Evolutionary conservation across 2,329 filamentous ascomycete species (phyloP).

Genomic region (Epichloe brachyelytri): DNA sequence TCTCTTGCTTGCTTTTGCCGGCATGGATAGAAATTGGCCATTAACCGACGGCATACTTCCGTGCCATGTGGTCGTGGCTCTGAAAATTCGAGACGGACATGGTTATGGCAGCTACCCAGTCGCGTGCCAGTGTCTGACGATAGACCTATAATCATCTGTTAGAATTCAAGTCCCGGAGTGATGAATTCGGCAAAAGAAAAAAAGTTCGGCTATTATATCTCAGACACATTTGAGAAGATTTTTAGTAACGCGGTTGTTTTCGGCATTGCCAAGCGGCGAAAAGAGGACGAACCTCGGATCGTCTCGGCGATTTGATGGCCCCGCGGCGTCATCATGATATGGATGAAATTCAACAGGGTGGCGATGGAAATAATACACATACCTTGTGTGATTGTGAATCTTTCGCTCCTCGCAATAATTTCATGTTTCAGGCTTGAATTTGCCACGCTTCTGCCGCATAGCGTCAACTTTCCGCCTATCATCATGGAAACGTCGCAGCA

Average conservation of each 20-base stretch:
- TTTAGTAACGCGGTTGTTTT: slow-evolving; percentile 46
- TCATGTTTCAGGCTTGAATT: slow-evolving; percentile 41
- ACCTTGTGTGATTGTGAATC: not conserved
- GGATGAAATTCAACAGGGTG: not conserved
- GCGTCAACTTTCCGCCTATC: slow-evolving; percentile 59
- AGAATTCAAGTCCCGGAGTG: not conserved
- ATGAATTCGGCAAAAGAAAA: not conserved
- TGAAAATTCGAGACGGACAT: not conserved
- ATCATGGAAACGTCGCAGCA: slow-evolving; percentile 62
- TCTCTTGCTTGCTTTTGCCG: not conserved
- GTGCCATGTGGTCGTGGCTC: not conserved
- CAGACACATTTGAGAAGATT: slow-evolving; percentile 56
- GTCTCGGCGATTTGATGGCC: slow-evolving; percentile 30
- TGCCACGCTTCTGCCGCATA: slow-evolving; percentile 55
- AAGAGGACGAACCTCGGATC: slow-evolving; percentile 3
- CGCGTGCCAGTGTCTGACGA: not conserved
- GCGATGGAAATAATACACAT: slow-evolving; percentile 2
- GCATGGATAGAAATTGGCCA: not conserved
- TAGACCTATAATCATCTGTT: not conserved
- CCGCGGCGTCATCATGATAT: slow-evolving; percentile 39
- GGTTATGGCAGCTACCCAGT: not conserved
- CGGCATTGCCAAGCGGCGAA: slow-evolving; percentile 31
- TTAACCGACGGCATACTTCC: not conserved
- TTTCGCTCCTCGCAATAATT: not conserved
- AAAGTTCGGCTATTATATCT: slow-evolving; percentile 14